A percentile compares a stretch with the other conserved stretches of the same genome.
Conservation (phyloP, 2,329 filamentous ascomycete species). For the Orbilia brochopaga region DNA sequence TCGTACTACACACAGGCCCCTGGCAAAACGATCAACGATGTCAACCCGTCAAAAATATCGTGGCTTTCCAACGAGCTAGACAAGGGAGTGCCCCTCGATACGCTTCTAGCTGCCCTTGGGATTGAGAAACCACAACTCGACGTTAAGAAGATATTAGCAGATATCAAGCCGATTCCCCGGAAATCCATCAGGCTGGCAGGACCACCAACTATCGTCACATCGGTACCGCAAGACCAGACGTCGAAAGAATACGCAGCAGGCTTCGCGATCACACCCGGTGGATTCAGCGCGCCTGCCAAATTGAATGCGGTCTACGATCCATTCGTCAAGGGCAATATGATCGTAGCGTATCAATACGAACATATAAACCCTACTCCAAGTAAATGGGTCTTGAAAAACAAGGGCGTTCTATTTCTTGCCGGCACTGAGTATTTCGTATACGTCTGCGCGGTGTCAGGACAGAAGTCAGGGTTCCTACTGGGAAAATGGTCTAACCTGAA, state of each 20-base stretch:
- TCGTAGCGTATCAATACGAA: conserved; percentile 18
- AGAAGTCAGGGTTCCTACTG: conserved; percentile 21
- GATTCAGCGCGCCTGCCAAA: conserved; percentile 3
- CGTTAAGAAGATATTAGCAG: too few species aligned
- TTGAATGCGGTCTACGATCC: conserved; percentile 30
- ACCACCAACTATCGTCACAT: not conserved
- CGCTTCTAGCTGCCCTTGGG: too few species aligned
- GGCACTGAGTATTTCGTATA: conserved; percentile 36
- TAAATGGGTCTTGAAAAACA: conserved; percentile 26
- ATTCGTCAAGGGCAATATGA: not conserved
- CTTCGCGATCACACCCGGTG: conserved; percentile 24
- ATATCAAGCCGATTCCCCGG: too few species aligned
- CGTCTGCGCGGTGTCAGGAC: conserved; percentile 14
- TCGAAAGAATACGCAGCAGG: conserved; percentile 7
- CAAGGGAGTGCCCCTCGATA: too few species aligned
- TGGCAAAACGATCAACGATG: too few species aligned
- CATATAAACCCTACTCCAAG: conserved; percentile 12
- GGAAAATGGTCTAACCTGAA: conserved; percentile 14
- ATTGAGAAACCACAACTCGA: too few species aligned
- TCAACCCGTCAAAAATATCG: too few species aligned
- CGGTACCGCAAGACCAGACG: conserved; percentile 16
- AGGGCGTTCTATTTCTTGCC: conserved; percentile 12
- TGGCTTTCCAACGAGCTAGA: too few species aligned
- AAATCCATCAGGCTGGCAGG: not conserved
- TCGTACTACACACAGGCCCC: too few species aligned